phyloP scores from a whole-genome alignment of 202 grass and related monocot genomes.

The Hordeum pubiflorum region DNA sequence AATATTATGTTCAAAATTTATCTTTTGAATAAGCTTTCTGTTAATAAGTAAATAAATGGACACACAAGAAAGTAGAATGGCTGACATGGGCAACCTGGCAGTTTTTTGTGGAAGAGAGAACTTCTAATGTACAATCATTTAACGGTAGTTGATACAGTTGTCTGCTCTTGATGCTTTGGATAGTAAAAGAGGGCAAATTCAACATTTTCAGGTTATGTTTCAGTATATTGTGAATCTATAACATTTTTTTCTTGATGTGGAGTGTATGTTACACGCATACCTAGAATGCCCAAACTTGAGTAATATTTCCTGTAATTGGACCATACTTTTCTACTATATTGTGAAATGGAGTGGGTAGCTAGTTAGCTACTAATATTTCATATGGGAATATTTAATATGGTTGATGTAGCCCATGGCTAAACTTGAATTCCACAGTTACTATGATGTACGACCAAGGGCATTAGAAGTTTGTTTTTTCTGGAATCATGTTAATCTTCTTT shows the following conservation, averaged over 20 bases:
- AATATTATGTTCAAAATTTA: neutral
- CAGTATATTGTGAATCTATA: neutral
- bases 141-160: neutral
- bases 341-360: conserved; percentile 1
- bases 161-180: conserved; percentile 1
- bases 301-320: neutral
- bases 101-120: conserved; percentile 1
- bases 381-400: neutral
- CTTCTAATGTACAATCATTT: neutral
- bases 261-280: neutral
- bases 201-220: neutral
- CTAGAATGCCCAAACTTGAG: neutral
- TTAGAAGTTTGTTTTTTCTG: neutral
- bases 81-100: neutral
- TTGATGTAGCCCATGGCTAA: neutral
- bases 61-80: neutral
- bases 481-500: conserved; percentile 1
- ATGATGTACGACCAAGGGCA: neutral
- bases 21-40: conserved; percentile 8
- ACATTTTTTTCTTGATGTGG: neutral
- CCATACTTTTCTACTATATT: neutral
- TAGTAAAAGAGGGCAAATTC: neutral
- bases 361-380: conserved; percentile 6
- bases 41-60: neutral
- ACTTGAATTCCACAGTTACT: conserved; percentile 7